Conservation (phyloP, 257 asterid genomes). For the Fraxinus quadrangulata region DNA sequence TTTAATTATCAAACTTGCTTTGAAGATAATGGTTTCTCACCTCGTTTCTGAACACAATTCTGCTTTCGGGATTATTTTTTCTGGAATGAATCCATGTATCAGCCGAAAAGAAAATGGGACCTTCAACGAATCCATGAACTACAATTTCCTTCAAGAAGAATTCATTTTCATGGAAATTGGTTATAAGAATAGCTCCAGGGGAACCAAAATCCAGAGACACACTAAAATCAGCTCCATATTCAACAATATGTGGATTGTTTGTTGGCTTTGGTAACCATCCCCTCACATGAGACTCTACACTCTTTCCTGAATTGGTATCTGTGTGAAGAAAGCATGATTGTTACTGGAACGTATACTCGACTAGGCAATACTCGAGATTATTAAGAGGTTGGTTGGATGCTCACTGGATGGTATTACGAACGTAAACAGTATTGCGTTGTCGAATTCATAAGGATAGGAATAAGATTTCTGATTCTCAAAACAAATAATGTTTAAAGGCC, state of each 20-base stretch:
- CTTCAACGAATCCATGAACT: conserved; percentile 63
- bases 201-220: conserved; percentile 76
- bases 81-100: conserved; percentile 89
- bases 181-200: conserved; percentile 75
- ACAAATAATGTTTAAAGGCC: not conserved
- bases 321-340: conserved; percentile 1
- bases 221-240: conserved; percentile 64
- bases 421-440: not conserved
- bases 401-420: too few relatives aligned
- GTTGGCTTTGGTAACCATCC: conserved; percentile 75
- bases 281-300: conserved; percentile 64
- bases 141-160: conserved; percentile 72
- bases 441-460: not conserved
- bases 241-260: conserved; percentile 62
- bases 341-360: not conserved
- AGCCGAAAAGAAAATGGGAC: conserved; percentile 69
- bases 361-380: not conserved
- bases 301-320: conserved; percentile 71
- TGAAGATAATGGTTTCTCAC: conserved; percentile 26
- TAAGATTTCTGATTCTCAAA: not conserved
- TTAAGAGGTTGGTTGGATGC: not conserved
- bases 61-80: conserved; percentile 67
- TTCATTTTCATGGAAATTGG: conserved; percentile 80
- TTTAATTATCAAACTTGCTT: not conserved
- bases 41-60: conserved; percentile 83